A percentile compares a stretch with the other conserved stretches of the same genome.
Conservation (phyloP, 2,329 filamentous ascomycete species). For the Cladosporium cucumerinum region DNA sequence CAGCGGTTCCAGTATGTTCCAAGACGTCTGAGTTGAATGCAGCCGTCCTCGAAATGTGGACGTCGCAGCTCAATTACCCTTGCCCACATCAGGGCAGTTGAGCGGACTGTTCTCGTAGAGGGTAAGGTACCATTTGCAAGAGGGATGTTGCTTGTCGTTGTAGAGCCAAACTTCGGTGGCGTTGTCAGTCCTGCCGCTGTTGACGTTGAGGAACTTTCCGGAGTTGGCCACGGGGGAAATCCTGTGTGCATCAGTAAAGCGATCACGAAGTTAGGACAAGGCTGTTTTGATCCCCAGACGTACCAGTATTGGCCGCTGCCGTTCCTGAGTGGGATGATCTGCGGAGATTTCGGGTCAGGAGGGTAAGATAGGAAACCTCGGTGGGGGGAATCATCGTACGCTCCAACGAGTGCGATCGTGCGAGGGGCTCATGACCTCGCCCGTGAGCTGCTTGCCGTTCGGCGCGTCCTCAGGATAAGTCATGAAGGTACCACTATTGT, state of each 20-base stretch:
- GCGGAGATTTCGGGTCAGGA: not conserved
- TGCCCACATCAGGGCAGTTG: not conserved
- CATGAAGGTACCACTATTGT: not conserved
- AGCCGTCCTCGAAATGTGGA: not conserved
- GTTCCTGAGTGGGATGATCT: not conserved
- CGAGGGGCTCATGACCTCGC: not conserved
- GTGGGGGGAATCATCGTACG: not conserved
- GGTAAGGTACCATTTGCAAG: conserved; percentile 1
- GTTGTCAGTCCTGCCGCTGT: not conserved
- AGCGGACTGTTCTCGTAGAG: not conserved
- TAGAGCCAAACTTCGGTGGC: not conserved
- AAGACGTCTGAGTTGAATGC: not conserved
- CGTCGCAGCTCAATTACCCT: not conserved
- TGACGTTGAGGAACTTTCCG: not conserved
- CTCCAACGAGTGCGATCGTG: not conserved
- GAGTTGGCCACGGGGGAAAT: not conserved
- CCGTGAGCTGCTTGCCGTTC: not conserved
- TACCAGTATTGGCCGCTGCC: not conserved
- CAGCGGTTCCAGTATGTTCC: not conserved
- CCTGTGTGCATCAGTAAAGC: not conserved
- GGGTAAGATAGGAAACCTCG: not conserved
- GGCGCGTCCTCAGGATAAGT: not conserved
- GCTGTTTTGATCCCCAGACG: not conserved
- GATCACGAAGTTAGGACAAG: not conserved
- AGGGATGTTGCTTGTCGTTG: not conserved